Base-by-base conservation (phyloP, 768 basidiomycete genomes). In the Pleurotus citrinopileatus region DNA sequence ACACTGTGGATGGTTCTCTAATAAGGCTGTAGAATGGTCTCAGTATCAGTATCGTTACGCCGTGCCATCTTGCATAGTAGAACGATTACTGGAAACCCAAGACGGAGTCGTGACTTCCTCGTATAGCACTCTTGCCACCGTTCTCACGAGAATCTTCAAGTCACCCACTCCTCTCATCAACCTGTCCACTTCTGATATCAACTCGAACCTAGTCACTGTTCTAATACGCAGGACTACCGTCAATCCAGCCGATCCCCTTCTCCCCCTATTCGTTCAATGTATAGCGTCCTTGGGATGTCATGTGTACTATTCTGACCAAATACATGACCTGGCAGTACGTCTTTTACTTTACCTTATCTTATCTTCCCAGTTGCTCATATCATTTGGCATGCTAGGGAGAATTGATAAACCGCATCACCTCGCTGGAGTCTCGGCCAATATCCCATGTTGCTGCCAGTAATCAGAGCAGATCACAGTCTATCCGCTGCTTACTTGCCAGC, bases 231-330 rank as follows among this genome's bases (percentile, higher is more conserved):
- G 89, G 42, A 76, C 85, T 23, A 73, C 81, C 1, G 71, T 85
- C 27, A 78, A 86, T 55, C 72, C 80, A 1, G 70, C 81, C 9
- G 93, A 95, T 60, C 56, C 75, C 5, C 73, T 93, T 8, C 71
- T 98, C 9, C 77, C 83, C 0, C 67, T 78, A 6, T 66, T 94
- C 48, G 87, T 94, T 6, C 77, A 84, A 52, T 88, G 89, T 63
- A 87, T 95, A 38, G 76, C 88, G 2, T 90, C 94, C 0, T 75
- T 98, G 9, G 93, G 93, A 29, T 84, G 88, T 9, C 94, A 96
- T 63, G 85, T 96, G 52, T 95, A 97, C 73, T 98, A 98, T 64
- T 89, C 92, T 34, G 95, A 97, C 67, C 95, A 98, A 69, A 92
- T 94, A 46, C 91, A 93, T 63, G 95, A 97, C 64, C 82, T 97